phyloP scores from a whole-genome alignment of 2,329 filamentous ascomycete species.

The Diaporthe australafricana region DNA sequence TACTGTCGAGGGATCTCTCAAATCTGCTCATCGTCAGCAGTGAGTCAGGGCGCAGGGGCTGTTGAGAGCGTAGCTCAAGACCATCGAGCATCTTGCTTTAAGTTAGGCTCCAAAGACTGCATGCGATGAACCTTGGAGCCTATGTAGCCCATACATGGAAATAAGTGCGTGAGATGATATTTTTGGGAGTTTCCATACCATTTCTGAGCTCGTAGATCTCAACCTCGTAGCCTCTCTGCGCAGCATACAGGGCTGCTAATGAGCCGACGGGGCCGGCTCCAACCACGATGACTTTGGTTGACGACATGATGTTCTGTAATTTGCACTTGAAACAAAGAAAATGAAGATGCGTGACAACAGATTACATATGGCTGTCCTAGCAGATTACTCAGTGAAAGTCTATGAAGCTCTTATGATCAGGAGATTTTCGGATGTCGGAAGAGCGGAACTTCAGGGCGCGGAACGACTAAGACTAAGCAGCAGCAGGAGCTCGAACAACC shows the following conservation, averaged over 20 bases:
- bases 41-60: neutral
- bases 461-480: conserved; percentile 11
- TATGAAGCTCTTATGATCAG: conserved; percentile 19
- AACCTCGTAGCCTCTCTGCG: conserved; percentile 86
- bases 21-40: conserved; percentile 67
- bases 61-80: neutral
- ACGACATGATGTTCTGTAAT: conserved; percentile 22
- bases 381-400: neutral
- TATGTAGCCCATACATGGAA: neutral
- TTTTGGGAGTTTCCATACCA: conserved; percentile 66
- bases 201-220: conserved; percentile 93
- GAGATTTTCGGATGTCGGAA: conserved; percentile 30
- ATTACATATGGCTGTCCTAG: neutral
- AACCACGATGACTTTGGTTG: conserved; percentile 79
- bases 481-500: conserved; percentile 18
- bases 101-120: neutral
- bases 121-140: neutral
- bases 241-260: conserved; percentile 91
- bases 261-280: conserved; percentile 95
- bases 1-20: conserved; percentile 83
- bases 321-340: no score
- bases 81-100: neutral
- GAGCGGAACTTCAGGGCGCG: conserved; percentile 25
- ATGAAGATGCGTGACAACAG: neutral
- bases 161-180: neutral